Conservation (phyloP, 257 asterid species). For the Striga asiatica region DNA sequence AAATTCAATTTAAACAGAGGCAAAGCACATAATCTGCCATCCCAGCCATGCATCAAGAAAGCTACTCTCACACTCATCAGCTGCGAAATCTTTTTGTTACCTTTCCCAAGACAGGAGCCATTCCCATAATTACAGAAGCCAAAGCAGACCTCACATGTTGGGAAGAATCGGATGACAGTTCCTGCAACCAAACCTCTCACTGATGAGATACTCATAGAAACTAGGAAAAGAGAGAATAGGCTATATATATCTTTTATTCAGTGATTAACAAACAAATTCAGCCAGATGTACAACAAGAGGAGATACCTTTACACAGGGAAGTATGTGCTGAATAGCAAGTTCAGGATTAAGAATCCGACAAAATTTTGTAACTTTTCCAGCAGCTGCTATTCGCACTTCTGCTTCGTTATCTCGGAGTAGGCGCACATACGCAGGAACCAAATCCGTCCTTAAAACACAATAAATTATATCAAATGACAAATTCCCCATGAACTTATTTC, state of each 20-base stretch:
- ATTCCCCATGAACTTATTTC: slow-evolving; percentile 3
- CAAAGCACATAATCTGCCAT: neutral
- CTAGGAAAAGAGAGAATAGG: slow-evolving; percentile 1
- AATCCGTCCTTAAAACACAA: slow-evolving; percentile 55
- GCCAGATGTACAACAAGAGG: no score
- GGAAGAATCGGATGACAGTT: slow-evolving; percentile 83
- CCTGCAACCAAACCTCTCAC: slow-evolving; percentile 34
- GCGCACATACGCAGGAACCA: slow-evolving; percentile 91
- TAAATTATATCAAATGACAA: slow-evolving; percentile 12
- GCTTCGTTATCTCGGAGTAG: slow-evolving; percentile 90
- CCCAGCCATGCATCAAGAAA: neutral
- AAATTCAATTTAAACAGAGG: neutral
- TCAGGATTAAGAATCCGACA: slow-evolving; percentile 75
- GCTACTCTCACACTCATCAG: neutral
- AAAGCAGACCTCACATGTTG: slow-evolving; percentile 91
- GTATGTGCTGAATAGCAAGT: slow-evolving; percentile 80
- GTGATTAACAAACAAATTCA: neutral
- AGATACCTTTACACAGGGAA: slow-evolving; percentile 90
- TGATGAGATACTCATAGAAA: slow-evolving; percentile 8
- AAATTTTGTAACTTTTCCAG: slow-evolving; percentile 85
- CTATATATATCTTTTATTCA: slow-evolving; percentile 10
- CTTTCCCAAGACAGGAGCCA: slow-evolving; percentile 92
- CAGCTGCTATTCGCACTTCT: slow-evolving; percentile 86
- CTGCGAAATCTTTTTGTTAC: slow-evolving; percentile 26
- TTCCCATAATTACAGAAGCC: slow-evolving; percentile 96